A percentile compares a stretch with the other conserved stretches of the same genome.
phyloP scores from a whole-genome alignment of 805 yeast species.

The Candida mattraensis region DNA sequence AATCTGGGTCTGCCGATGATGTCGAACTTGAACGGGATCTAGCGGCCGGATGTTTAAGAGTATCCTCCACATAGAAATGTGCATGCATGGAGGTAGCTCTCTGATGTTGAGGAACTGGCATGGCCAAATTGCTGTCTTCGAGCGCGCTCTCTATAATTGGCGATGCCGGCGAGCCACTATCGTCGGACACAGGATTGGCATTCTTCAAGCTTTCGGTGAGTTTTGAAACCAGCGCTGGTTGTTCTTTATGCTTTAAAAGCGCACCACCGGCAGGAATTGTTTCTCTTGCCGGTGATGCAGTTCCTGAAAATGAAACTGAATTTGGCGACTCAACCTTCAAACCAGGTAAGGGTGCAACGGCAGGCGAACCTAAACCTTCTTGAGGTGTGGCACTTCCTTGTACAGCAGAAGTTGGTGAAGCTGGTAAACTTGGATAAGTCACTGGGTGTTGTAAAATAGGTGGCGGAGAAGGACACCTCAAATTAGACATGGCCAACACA shows the following conservation, averaged over 20 bases:
- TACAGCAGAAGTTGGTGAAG: conserved; percentile 9
- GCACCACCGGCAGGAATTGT: conserved; percentile 27
- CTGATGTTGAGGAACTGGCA: conserved; percentile 37
- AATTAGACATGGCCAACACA: conserved; percentile 54
- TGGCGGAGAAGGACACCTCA: conserved; percentile 73
- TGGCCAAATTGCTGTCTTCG: conserved; percentile 6
- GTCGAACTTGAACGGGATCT: conserved; percentile 36
- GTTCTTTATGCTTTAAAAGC: conserved; percentile 32
- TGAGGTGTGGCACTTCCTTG: neutral
- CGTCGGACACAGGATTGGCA: conserved; percentile 4
- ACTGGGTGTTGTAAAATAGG: conserved; percentile 49
- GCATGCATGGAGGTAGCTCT: conserved; percentile 71
- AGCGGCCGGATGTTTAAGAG: conserved; percentile 49
- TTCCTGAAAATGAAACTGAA: conserved; percentile 2
- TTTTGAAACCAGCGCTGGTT: conserved; percentile 14
- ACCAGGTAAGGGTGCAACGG: neutral
- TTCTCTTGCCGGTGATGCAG: conserved; percentile 14
- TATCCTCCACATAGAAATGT: conserved; percentile 71
- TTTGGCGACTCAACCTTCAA: conserved; percentile 5
- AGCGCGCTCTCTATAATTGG: conserved; percentile 2
- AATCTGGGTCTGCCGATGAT: conserved; percentile 29
- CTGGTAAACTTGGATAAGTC: conserved; percentile 21
- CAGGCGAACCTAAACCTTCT: conserved; percentile 3
- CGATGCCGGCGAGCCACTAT: neutral
- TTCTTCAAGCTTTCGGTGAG: conserved; percentile 27